Base-by-base conservation (phyloP, 768 basidiomycete genomes). In the Dacryopinax primogenitus region DNA sequence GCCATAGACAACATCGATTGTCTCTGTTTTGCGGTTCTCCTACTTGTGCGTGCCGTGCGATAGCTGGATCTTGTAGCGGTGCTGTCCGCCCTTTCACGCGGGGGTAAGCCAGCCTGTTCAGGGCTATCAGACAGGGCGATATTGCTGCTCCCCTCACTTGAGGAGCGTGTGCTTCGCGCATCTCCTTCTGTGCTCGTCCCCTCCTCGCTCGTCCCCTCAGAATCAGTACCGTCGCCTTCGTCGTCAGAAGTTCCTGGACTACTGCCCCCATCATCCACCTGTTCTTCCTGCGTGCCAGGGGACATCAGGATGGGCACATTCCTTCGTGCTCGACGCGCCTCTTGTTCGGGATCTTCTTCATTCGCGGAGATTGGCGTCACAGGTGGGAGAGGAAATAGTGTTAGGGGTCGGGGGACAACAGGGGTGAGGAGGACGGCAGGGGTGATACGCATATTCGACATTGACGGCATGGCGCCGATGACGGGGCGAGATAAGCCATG, bases 121-220 rank as follows among this genome's bases (percentile, higher is more conserved):
- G 26, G 13, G 51, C 51, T 30, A 13, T 58, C 51, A 18, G 51
- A 58, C 7, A 58, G 4, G 30, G 51, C 51, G 26, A 58, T 18
- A 58, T 58, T 58, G 51, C 51, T 58, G 51, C 51, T 58, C 51
- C 51, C 51, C 2, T 32, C 51, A 32, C 51, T 58, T 30, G 51
- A 58, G 3, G 51, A 58, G 4, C 51, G 51, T 11, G 51, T 58
- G 18, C 51, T 58, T 2, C 51, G 51, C 18, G 51, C 51, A 58
- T 58, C 51, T 6, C 41, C 41, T 58, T 58, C 51, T 6, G 51
- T 58, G 51, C 51, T 58, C 26, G 51, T 58, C 30, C 51, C 51
- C 30, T 58, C 51, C 26, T 58, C 51, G 30, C 51, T 58, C 9
- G 51, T 58, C 11, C 51, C 51, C n/a, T n/a, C n/a, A n/a, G n/a